These are phyloP conservation scores for Nectriaceae sp. DNA, from an alignment of 2,329 filamentous ascomycete species.

Conservation along the genomic window DNA sequence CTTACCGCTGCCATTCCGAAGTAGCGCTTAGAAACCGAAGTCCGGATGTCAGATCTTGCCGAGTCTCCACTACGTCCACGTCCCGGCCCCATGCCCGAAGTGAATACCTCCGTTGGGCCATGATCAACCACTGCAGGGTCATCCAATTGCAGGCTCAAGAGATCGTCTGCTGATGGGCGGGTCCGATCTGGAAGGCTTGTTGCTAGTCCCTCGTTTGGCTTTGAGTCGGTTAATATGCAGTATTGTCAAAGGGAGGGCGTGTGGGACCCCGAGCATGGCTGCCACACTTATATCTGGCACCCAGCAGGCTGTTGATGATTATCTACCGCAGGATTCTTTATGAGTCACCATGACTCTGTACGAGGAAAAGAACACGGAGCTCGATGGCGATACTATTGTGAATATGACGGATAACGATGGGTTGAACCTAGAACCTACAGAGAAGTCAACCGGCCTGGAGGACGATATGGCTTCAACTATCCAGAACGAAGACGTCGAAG, in stretches of 20 bases:
- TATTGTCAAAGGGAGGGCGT: background rate
- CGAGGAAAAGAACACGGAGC: background rate
- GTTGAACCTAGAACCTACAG: background rate
- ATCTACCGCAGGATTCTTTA: too few species aligned
- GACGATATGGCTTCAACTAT: background rate
- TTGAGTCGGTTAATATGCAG: background rate
- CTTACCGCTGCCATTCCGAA: background rate
- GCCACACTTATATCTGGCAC: too few species aligned
- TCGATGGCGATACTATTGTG: background rate
- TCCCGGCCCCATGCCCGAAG: background rate
- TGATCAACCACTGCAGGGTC: background rate
- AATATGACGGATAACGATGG: background rate
- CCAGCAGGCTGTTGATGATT: too few species aligned
- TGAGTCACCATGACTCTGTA: background rate
- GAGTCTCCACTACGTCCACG: background rate
- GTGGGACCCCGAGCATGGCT: too few species aligned
- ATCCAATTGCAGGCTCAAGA: background rate
- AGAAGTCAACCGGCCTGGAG: background rate
- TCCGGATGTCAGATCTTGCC: background rate
- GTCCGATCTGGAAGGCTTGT: background rate
- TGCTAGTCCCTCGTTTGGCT: background rate
- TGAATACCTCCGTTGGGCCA: background rate
- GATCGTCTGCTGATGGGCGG: background rate
- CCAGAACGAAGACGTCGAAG: background rate
- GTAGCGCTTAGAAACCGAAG: background rate